Percentiles rank a stretch among this genome's conserved stretches.
Conservation (phyloP, 208 protist species). For the Ichthyophonus hoferi region DNA sequence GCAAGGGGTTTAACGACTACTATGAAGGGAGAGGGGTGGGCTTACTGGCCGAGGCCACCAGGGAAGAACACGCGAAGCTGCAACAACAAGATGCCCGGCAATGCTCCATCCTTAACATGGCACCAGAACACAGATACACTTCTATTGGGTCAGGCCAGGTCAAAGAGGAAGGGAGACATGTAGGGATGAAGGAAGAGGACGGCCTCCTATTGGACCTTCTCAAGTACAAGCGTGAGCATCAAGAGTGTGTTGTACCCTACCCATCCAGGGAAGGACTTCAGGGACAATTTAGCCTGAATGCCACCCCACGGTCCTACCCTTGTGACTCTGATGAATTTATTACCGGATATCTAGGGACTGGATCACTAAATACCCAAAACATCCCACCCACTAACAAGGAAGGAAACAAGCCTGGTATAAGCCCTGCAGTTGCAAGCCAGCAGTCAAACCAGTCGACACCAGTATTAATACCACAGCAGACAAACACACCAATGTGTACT, state of each 20-base stretch:
- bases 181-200: background rate
- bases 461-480: no score
- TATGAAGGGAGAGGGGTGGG: background rate
- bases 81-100: no score
- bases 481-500: no score
- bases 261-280: background rate
- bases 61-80: background rate
- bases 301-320: background rate
- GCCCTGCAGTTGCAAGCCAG: no score
- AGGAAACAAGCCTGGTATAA: no score
- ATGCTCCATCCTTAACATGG: no score
- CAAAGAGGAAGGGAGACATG: no score
- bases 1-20: background rate
- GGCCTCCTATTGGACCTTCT: background rate
- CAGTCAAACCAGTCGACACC: no score
- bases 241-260: background rate
- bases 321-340: background rate
- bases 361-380: background rate
- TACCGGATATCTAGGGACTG: background rate
- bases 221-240: background rate
- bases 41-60: background rate
- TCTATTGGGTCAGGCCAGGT: no score
- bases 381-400: background rate
- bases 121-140: no score
- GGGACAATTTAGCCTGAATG: background rate